phyloP scores from a whole-genome alignment of 2,329 filamentous ascomycete genomes.

The Lasiodiplodia hormozganensis region DNA sequence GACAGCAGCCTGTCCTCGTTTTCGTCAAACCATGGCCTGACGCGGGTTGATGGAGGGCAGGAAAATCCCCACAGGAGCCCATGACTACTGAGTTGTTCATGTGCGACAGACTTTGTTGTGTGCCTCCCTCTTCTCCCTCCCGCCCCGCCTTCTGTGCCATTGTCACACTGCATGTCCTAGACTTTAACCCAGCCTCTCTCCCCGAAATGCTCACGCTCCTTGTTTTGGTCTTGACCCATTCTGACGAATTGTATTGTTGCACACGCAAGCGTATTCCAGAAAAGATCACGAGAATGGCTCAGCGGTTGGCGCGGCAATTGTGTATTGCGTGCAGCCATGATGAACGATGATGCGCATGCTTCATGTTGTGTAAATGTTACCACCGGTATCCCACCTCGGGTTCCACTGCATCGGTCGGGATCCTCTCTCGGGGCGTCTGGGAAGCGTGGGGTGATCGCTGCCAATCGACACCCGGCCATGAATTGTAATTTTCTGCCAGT shows the following conservation, averaged over 20 bases:
- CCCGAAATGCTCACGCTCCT: neutral
- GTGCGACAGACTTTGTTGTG: neutral
- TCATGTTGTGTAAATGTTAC: neutral
- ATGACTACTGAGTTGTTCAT: constrained; percentile 5
- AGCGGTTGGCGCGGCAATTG: constrained; percentile 3
- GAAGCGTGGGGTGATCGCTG: neutral
- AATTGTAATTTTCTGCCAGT: neutral
- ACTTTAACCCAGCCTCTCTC: neutral
- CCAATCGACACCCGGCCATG: neutral
- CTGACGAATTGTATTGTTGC: neutral
- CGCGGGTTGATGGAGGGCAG: neutral
- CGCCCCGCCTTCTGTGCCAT: neutral
- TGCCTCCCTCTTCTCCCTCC: neutral
- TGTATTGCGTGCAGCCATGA: neutral
- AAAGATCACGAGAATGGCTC: neutral
- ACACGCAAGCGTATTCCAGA: neutral
- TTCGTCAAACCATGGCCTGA: neutral
- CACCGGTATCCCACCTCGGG: neutral
- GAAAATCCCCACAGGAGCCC: neutral
- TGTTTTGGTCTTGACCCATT: neutral
- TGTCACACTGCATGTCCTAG: constrained; percentile 5
- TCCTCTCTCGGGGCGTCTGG: no score
- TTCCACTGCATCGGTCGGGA: constrained; percentile 14
- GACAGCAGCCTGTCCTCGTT: neutral
- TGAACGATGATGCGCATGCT: constrained; percentile 20